Conservation (phyloP, 163 green algal genomes). For the Chlamydomonas reinhardtii region DNA sequence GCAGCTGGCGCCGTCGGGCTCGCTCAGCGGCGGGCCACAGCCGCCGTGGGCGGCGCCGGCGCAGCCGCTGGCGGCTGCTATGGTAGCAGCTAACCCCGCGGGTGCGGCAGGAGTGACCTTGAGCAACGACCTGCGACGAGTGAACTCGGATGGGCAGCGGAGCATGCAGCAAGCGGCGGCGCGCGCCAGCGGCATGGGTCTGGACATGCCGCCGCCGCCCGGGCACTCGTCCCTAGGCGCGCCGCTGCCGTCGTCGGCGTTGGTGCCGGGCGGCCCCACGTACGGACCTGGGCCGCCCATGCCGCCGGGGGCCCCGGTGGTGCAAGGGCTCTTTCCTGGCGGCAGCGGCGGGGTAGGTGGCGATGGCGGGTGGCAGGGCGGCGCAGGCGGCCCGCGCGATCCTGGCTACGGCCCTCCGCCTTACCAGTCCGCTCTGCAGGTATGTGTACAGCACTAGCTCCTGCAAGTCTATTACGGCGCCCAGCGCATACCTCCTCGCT, state of each 20-base stretch:
- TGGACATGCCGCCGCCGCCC: slow-evolving; percentile 1
- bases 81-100: background rate
- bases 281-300: background rate
- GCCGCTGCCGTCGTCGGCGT: no score
- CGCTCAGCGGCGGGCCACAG: background rate
- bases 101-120: background rate
- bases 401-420: background rate
- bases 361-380: background rate
- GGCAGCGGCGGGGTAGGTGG: background rate
- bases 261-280: no score
- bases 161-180: background rate
- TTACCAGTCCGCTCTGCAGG: slow-evolving; percentile 15
- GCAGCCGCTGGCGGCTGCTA: slow-evolving; percentile 19
- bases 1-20: background rate
- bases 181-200: no score
- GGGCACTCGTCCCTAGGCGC: background rate
- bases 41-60: no score
- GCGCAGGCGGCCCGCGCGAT: background rate
- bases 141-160: slow-evolving; percentile 40
- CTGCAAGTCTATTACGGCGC: no score
- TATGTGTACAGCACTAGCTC: background rate
- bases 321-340: slow-evolving; percentile 25
- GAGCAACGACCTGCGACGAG: slow-evolving; percentile 26
- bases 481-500: no score
- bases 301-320: background rate